Evolutionary conservation across 2,329 filamentous ascomycete species (phyloP).

Genomic region (Pleomassaria siparia): DNA sequence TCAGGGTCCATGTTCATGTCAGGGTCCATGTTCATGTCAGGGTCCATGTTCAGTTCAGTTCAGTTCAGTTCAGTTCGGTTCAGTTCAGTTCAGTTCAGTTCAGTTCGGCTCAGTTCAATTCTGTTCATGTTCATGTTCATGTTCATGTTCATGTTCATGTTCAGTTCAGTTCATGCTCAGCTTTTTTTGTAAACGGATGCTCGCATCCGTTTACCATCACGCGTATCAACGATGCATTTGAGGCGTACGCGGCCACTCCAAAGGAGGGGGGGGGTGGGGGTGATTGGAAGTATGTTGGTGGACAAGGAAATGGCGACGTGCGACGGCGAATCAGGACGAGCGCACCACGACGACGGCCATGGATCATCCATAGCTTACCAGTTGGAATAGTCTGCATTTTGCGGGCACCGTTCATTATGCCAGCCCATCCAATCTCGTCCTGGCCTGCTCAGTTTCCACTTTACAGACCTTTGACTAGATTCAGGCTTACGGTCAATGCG

Average conservation of each 20-base stretch:
- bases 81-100: too few relatives aligned
- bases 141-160: neutral
- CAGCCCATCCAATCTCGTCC: conserved; percentile 12
- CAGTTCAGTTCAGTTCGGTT: too few relatives aligned
- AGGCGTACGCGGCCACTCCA: neutral
- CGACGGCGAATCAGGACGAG: neutral
- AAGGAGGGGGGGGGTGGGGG: neutral
- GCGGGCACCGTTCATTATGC: conserved; percentile 1
- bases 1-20: too few relatives aligned
- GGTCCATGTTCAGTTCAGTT: too few relatives aligned
- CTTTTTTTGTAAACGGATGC: neutral
- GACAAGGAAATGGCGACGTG: neutral
- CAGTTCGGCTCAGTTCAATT: too few relatives aligned
- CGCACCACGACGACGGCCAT: conserved; percentile 11
- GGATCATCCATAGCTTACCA: conserved; percentile 14
- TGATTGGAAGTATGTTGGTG: neutral
- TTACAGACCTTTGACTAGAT: conserved; percentile 13
- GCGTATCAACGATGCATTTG: neutral
- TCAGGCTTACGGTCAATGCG: conserved; percentile 21
- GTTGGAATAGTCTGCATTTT: conserved; percentile 1
- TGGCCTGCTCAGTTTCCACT: conserved; percentile 25
- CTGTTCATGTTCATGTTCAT: too few relatives aligned
- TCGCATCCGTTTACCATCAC: neutral
- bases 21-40: too few relatives aligned
- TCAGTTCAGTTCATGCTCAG: neutral